These are phyloP conservation scores for Aureobasidium mangrovei DNA, from an alignment of 2,329 filamentous ascomycete species.

Conservation along the genomic window DNA sequence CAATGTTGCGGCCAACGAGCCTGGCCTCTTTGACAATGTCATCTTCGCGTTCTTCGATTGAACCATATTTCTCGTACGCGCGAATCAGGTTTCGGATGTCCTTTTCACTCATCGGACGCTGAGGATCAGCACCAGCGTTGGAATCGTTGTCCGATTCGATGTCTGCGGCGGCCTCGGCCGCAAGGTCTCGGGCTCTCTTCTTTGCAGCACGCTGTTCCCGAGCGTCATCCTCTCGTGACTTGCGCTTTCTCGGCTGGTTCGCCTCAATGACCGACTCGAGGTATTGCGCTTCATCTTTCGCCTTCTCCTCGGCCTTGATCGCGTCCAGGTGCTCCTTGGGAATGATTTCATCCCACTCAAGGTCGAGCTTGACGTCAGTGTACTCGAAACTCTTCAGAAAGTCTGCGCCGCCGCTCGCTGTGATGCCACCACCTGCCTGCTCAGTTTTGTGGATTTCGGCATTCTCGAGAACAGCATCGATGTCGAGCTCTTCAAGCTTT, in stretches of 20 bases:
- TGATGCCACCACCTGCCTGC: constrained; percentile 86
- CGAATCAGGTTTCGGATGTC: constrained; percentile 87
- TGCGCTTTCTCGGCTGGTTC: constrained; percentile 68
- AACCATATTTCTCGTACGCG: constrained; percentile 84
- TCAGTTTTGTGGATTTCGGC: constrained; percentile 96
- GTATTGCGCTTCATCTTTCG: constrained; percentile 73
- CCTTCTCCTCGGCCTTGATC: constrained; percentile 82
- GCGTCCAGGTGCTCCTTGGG: constrained; percentile 84
- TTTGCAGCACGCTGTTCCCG: constrained; percentile 60
- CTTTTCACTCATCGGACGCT: constrained; percentile 82
- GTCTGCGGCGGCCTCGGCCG: constrained; percentile 52
- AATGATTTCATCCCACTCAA: constrained; percentile 98
- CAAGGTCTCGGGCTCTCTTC: constrained; percentile 60
- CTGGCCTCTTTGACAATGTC: constrained; percentile 84
- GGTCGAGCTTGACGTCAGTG: constrained; percentile 91
- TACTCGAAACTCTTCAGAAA: constrained; percentile 87
- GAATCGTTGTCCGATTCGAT: constrained; percentile 41
- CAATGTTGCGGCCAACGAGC: constrained; percentile 69
- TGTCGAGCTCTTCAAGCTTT: constrained; percentile 93
- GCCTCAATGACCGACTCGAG: constrained; percentile 75
- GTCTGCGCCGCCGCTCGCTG: constrained; percentile 92
- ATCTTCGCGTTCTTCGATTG: constrained; percentile 76
- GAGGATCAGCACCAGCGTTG: constrained; percentile 60
- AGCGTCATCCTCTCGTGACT: constrained; percentile 56
- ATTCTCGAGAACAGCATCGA: constrained; percentile 92